phyloP scores from a whole-genome alignment of 2,329 filamentous ascomycete genomes.

The Paecilomyces sp. region DNA sequence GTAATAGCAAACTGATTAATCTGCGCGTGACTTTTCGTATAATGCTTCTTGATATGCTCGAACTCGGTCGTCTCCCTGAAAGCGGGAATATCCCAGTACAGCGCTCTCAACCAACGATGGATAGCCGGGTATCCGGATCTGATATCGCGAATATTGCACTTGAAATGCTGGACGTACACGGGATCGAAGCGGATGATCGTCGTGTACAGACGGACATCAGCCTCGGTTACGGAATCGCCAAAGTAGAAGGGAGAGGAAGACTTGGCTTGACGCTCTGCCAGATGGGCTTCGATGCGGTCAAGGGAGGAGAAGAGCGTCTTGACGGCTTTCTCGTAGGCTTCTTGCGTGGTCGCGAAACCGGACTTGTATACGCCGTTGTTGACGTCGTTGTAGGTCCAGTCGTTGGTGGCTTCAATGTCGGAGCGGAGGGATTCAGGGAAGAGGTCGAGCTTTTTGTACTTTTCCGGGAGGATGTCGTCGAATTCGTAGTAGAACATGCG shows the following conservation, averaged over 20 bases:
- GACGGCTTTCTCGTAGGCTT: conserved; percentile 73
- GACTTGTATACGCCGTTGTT: conserved; percentile 50
- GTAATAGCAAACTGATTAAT: conserved; percentile 67
- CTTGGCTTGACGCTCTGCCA: conserved; percentile 39
- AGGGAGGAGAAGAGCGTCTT: conserved; percentile 65
- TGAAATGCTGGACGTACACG: conserved; percentile 77
- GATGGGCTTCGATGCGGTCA: conserved; percentile 67
- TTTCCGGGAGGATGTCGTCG: conserved; percentile 58
- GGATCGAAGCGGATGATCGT: conserved; percentile 67
- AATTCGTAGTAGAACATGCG: conserved; percentile 83
- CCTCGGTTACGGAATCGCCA: conserved; percentile 69
- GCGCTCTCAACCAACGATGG: conserved; percentile 71
- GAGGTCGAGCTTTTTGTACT: conserved; percentile 56
- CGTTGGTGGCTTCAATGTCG: conserved; percentile 69
- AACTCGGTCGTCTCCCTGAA: conserved; percentile 83
- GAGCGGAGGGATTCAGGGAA: conserved; percentile 58
- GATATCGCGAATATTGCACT: conserved; percentile 80
- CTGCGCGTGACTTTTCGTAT: conserved; percentile 59
- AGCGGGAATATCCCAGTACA: conserved; percentile 77
- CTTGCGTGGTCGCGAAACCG: conserved; percentile 78
- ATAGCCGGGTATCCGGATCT: conserved; percentile 73
- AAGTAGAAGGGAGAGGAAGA: conserved; percentile 59
- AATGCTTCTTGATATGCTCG: conserved; percentile 85
- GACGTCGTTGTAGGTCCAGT: conserved; percentile 66
- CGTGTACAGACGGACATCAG: conserved; percentile 68